Evolutionary conservation across 1,139 yeast genomes (phyloP), one percentile per base, ranked within the genome.

Genomic region (Blastobotrys malaysiensis): DNA sequence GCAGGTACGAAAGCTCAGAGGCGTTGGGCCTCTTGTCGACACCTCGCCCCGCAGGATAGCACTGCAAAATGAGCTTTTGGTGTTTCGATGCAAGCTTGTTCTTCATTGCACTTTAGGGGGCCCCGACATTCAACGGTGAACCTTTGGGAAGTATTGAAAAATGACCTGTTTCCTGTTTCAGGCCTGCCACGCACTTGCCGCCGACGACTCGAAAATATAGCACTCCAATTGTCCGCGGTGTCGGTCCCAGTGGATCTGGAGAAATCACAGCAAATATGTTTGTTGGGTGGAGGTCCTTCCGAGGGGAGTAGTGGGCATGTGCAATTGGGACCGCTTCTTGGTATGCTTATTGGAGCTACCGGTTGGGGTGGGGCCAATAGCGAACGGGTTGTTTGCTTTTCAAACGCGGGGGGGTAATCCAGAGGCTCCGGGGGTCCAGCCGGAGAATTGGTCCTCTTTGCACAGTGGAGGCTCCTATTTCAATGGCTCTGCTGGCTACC

Each of bases 31-130:
- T 85, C 72, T 90, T 90, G 63, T 90, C 97, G 5, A 80, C 78
- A 6, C 84, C 85, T 59, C 88, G 79, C 1, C 98, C 97, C 1
- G 95, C 81, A 2, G 97, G 99, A 69, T 91, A 93, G 74, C 99
- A 93, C 69, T 88, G 96, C 54, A 87, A 79, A 46, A 93, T 88
- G 65, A 91, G 77, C 66, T 87, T 51, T 36, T 54, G 97, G 69
- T 91, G 98, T 69, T 91, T 91, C 5, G 96, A 51, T 22, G 44
- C 22, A 13, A 46, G 45, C 18, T 36, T 49, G 18, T 27, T 52
- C 49, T 45, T 44, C 54, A 52, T 52, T 2, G 39, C 39, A 31
- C 11, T 16, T 31, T 31, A 5, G 7, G 16, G 39, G 14, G 39
- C 16, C 16, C 39, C 39, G 16, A 31, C 39, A 31, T 31, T 31